Conservation (phyloP, 2,329 filamentous ascomycete genomes). For the Sarocladium brachiariae region DNA sequence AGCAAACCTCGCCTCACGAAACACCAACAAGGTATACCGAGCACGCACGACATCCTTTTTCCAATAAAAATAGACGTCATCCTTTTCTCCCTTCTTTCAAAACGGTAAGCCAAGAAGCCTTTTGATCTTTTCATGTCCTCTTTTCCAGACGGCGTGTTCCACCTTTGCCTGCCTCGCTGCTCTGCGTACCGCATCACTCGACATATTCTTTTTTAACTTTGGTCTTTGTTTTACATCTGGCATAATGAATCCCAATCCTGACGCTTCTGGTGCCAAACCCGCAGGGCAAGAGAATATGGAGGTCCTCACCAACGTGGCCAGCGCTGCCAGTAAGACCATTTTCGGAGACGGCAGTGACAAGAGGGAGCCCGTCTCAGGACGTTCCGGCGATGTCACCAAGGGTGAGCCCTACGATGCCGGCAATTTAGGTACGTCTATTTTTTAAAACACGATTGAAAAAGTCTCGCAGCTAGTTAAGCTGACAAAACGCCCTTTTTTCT, state of each 20-base stretch:
- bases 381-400: constrained; percentile 57
- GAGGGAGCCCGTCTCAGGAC: constrained; percentile 65
- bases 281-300: constrained; percentile 44
- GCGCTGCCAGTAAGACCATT: constrained; percentile 33
- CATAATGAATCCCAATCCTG: neutral
- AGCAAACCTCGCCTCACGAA: no score
- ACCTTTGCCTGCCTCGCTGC: no score
- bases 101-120: no score
- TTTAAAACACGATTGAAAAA: neutral
- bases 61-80: no score
- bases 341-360: constrained; percentile 35
- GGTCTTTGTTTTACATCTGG: neutral
- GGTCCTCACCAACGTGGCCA: constrained; percentile 49
- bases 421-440: constrained; percentile 50
- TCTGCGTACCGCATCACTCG: no score
- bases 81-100: no score
- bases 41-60: neutral
- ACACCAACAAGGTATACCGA: no score
- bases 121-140: no score
- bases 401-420: constrained; percentile 75
- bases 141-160: no score
- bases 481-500: neutral
- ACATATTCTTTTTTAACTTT: no score
- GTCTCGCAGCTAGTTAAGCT: neutral
- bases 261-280: neutral